A percentile compares a stretch with the other conserved stretches of the same genome.
phyloP scores from a whole-genome alignment of 2,329 filamentous ascomycete species.

The Aspergillus cejpii region DNA sequence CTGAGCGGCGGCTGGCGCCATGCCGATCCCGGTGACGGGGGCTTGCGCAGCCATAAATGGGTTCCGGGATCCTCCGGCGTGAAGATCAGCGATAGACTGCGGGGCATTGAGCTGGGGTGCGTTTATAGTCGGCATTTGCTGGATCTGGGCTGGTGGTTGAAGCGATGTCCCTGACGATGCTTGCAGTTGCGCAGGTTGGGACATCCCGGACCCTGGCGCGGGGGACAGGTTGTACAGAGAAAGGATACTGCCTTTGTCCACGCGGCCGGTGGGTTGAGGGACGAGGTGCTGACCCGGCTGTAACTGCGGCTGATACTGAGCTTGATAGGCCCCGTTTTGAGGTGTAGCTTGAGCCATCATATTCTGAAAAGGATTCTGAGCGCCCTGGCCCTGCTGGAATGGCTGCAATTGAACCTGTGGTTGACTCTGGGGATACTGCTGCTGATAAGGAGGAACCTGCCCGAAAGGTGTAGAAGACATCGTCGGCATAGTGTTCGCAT shows the following conservation, averaged over 20 bases:
- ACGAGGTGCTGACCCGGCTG: constrained; percentile 25
- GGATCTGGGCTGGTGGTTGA: constrained; percentile 21
- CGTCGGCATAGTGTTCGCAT: constrained; percentile 38
- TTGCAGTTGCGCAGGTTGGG: constrained; percentile 27
- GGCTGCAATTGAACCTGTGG: constrained; percentile 19
- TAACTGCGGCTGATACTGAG: constrained; percentile 19
- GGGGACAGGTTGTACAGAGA: constrained; percentile 43
- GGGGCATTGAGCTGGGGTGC: constrained; percentile 4
- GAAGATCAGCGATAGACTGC: constrained; percentile 17
- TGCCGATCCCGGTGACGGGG: constrained; percentile 9
- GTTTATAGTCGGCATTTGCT: constrained; percentile 13
- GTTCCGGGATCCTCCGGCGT: constrained; percentile 21
- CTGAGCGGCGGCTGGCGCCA: constrained; percentile 13
- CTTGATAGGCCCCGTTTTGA: constrained; percentile 21
- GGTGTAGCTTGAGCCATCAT: constrained; percentile 22
- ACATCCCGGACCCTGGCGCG: constrained; percentile 28
- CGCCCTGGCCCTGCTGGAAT: constrained; percentile 13
- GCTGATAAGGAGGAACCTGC: constrained; percentile 23
- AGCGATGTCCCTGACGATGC: constrained; percentile 18
- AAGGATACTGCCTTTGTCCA: constrained; percentile 44
- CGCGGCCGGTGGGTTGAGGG: constrained; percentile 38
- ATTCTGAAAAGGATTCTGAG: constrained; percentile 33
- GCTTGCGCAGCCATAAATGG: constrained; percentile 16
- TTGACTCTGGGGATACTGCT: constrained; percentile 15
- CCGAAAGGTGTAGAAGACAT: constrained; percentile 29